Conservation (phyloP, 2,329 filamentous ascomycete genomes). For the Zasmidium citrigriseum region DNA sequence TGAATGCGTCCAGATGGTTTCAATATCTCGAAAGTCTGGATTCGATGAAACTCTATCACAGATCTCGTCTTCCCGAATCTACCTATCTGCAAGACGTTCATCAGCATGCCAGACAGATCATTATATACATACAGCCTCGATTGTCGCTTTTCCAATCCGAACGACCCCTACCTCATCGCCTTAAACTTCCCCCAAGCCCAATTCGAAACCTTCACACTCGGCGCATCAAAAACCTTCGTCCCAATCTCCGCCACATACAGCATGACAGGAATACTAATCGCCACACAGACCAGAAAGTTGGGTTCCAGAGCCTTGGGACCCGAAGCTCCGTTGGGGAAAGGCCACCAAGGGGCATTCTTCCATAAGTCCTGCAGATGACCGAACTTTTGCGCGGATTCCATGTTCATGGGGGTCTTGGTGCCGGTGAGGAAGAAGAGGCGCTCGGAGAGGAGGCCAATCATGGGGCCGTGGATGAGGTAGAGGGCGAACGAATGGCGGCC, state of each 20-base stretch:
- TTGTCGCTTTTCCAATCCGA: too few relatives aligned
- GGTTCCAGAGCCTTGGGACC: conserved; percentile 26
- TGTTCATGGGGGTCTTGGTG: conserved; percentile 22
- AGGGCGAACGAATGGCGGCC: conserved; percentile 63
- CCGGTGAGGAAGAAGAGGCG: conserved; percentile 74
- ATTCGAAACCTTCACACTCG: conserved; percentile 22
- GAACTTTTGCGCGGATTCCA: conserved; percentile 20
- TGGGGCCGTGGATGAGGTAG: conserved; percentile 65
- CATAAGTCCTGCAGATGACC: conserved; percentile 22
- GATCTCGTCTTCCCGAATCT: too few relatives aligned
- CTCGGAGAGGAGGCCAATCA: conserved; percentile 91
- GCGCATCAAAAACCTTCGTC: conserved; percentile 28
- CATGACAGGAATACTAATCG: conserved; percentile 25
- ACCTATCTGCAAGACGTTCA: too few relatives aligned
- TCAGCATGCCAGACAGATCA: too few relatives aligned
- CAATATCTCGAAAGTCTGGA: too few relatives aligned
- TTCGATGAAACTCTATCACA: too few relatives aligned
- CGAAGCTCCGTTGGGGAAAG: conserved; percentile 25
- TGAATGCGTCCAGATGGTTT: too few relatives aligned
- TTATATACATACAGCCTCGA: neutral
- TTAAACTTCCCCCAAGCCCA: conserved; percentile 25
- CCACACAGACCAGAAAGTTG: conserved; percentile 27
- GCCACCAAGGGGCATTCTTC: conserved; percentile 28
- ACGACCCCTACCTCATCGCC: conserved; percentile 10
- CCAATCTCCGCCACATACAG: conserved; percentile 30